Conservation (phyloP, 768 basidiomycete species). For the Hygrophoropsis aurantiaca region DNA sequence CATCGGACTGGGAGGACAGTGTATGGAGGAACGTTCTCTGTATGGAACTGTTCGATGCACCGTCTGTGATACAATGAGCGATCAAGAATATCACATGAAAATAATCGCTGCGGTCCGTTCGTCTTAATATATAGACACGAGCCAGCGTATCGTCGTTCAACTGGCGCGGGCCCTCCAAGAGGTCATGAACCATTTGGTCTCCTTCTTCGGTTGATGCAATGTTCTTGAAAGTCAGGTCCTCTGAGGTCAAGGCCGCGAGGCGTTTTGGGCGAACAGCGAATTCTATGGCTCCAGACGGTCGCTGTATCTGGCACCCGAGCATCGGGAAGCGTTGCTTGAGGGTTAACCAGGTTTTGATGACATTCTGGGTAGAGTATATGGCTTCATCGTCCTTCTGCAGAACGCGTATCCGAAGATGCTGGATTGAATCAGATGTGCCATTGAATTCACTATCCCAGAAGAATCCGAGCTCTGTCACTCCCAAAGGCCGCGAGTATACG, state of each 20-base stretch:
- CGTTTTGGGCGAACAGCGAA: slow-evolving; percentile 44
- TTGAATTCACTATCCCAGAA: slow-evolving; percentile 41
- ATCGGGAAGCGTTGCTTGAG: slow-evolving; percentile 52
- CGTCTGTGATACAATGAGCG: slow-evolving; percentile 54
- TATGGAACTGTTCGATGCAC: slow-evolving; percentile 41
- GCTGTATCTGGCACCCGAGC: slow-evolving; percentile 40
- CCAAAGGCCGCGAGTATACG: slow-evolving; percentile 38
- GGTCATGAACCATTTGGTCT: slow-evolving; percentile 19
- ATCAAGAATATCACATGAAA: slow-evolving; percentile 44
- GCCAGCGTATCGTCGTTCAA: slow-evolving; percentile 45
- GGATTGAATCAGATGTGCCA: slow-evolving; percentile 44
- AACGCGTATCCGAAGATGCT: slow-evolving; percentile 24
- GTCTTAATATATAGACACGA: slow-evolving; percentile 41
- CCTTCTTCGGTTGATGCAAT: slow-evolving; percentile 37
- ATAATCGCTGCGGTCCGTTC: slow-evolving; percentile 31
- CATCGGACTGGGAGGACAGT: slow-evolving; percentile 19
- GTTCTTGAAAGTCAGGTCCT: slow-evolving; percentile 39
- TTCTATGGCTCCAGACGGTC: slow-evolving; percentile 16
- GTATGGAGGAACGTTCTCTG: slow-evolving; percentile 46
- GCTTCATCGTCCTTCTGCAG: slow-evolving; percentile 24
- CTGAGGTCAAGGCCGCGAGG: slow-evolving; percentile 28
- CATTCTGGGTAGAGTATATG: slow-evolving; percentile 32
- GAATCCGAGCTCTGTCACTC: slow-evolving; percentile 39
- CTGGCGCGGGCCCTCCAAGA: slow-evolving; percentile 32
- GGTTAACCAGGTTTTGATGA: slow-evolving; percentile 43